These are phyloP conservation scores for Petunia axillaris DNA, from an alignment of 257 asterid species.

Conservation along the genomic window DNA sequence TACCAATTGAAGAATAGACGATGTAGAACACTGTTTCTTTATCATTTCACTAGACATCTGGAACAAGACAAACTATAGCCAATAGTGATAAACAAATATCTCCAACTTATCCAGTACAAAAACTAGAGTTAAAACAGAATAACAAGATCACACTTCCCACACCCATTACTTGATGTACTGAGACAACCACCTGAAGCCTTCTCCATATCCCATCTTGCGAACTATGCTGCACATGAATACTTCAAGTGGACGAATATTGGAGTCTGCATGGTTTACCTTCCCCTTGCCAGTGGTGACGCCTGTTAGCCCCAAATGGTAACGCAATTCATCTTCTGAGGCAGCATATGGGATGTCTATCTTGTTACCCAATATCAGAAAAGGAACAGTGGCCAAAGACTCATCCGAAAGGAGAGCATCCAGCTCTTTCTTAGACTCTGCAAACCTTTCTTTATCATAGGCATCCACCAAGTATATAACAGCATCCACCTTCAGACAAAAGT, in stretches of 20 bases:
- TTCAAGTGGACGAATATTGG: conserved; percentile 73
- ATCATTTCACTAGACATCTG: conserved; percentile 14
- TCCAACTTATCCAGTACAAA: conserved; percentile 22
- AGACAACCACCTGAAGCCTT: conserved; percentile 87
- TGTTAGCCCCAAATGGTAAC: conserved; percentile 62
- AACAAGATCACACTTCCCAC: conserved; percentile 24
- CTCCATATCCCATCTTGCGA: conserved; percentile 89
- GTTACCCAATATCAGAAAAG: conserved; percentile 82
- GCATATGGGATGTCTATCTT: conserved; percentile 86
- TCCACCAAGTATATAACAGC: conserved; percentile 82
- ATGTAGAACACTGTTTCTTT: conserved; percentile 13
- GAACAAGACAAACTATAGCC: conserved; percentile 6
- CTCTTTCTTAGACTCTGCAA: conserved; percentile 83
- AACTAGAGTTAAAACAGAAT: conserved; percentile 25
- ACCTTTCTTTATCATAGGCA: conserved; percentile 77
- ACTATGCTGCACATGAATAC: conserved; percentile 93
- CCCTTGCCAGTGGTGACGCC: conserved; percentile 83
- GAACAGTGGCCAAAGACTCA: conserved; percentile 71
- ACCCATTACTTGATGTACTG: conserved; percentile 62
- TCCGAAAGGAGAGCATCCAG: conserved; percentile 79
- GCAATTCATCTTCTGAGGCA: conserved; percentile 80
- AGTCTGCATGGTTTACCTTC: conserved; percentile 66
- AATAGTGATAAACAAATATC: conserved; percentile 18
- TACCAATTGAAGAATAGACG: not conserved
- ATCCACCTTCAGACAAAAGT: conserved; percentile 61